Conservation (phyloP, 2,329 filamentous ascomycete species). For the Microsporum audouinii region DNA sequence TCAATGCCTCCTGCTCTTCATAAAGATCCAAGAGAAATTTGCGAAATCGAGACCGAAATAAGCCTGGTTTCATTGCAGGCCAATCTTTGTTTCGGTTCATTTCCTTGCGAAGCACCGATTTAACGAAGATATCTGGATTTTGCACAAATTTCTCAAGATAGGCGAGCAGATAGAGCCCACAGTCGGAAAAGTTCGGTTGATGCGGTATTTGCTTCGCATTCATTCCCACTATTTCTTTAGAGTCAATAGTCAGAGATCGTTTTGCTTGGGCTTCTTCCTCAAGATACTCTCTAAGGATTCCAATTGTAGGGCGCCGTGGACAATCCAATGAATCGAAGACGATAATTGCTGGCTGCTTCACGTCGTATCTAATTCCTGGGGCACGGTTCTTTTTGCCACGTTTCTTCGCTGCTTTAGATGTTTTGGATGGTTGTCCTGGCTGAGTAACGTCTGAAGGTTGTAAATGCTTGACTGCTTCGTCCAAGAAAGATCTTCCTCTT, state of each 20-base stretch:
- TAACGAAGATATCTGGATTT: constrained; percentile 59
- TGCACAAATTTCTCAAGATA: constrained; percentile 75
- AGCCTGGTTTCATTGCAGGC: constrained; percentile 42
- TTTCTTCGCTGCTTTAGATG: constrained; percentile 10
- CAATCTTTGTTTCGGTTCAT: constrained; percentile 47
- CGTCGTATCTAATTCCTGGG: constrained; percentile 35
- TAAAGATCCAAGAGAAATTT: constrained; percentile 54
- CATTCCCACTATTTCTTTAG: constrained; percentile 45
- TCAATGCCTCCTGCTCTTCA: constrained; percentile 39
- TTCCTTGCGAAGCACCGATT: constrained; percentile 53
- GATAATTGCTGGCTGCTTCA: constrained; percentile 58
- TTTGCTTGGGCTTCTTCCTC: constrained; percentile 59
- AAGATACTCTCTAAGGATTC: constrained; percentile 64
- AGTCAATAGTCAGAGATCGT: constrained; percentile 37
- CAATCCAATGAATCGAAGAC: constrained; percentile 75
- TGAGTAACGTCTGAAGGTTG: neutral
- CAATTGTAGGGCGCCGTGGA: constrained; percentile 52
- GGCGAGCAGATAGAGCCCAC: constrained; percentile 72
- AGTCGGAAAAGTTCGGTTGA: constrained; percentile 79
- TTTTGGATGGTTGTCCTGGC: neutral
- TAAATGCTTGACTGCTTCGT: neutral
- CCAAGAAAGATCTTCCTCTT: neutral
- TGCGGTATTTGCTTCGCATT: constrained; percentile 64
- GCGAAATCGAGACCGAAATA: constrained; percentile 56
- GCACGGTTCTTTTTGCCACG: constrained; percentile 19